These are phyloP conservation scores for Magnolia sinica DNA, from an alignment of 164 flowering plant species.

Conservation along the genomic window DNA sequence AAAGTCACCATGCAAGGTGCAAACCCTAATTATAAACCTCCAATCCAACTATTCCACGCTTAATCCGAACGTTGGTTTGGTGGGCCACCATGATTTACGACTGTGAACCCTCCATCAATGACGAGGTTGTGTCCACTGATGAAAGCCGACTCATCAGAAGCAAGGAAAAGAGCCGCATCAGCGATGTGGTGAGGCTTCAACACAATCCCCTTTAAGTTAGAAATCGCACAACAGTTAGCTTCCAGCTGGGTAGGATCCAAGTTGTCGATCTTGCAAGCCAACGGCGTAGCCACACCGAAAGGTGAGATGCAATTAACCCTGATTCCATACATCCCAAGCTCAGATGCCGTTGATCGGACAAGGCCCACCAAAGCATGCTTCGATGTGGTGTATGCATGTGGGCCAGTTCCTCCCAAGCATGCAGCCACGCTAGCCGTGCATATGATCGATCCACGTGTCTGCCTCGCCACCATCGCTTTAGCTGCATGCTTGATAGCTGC, in stretches of 20 bases:
- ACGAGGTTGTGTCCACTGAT: conserved; percentile 65
- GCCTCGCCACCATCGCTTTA: conserved; percentile 59
- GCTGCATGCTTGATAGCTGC: conserved; percentile 70
- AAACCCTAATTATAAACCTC: too few species aligned
- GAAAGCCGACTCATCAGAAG: conserved; percentile 68
- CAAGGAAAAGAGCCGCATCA: conserved; percentile 71
- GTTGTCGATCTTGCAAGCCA: conserved; percentile 2
- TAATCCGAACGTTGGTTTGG: neutral
- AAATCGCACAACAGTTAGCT: neutral
- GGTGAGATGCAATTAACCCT: conserved; percentile 23
- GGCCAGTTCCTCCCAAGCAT: conserved; percentile 39
- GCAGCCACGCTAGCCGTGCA: conserved; percentile 68
- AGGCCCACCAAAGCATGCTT: conserved; percentile 21
- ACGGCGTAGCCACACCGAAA: conserved; percentile 19
- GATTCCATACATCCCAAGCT: conserved; percentile 22
- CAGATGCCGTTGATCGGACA: conserved; percentile 8
- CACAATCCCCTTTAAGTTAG: conserved; percentile 49
- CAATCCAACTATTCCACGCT: too few species aligned
- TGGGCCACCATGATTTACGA: neutral
- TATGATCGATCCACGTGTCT: conserved; percentile 56
- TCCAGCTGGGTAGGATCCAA: conserved; percentile 3
- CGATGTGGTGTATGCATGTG: conserved; percentile 18
- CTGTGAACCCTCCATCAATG: conserved; percentile 64
- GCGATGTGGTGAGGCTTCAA: conserved; percentile 56
- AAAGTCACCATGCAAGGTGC: too few species aligned